These are phyloP conservation scores for Hyaloraphidium curvatum DNA, from an alignment of 192 early-diverging fungal species.

Conservation along the genomic window DNA sequence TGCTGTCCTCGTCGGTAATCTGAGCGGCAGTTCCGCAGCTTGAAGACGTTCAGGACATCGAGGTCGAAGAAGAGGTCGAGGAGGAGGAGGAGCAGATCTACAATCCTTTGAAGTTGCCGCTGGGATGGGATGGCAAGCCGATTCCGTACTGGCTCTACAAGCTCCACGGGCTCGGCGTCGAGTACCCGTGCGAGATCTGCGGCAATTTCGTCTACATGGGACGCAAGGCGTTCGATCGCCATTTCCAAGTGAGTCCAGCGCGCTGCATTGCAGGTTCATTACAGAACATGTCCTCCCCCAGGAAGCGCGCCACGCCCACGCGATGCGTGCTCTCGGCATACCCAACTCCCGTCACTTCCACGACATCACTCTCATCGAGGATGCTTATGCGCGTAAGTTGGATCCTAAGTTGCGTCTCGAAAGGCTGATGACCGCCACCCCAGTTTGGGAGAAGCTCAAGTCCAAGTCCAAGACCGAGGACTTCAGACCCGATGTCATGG, in stretches of 20 bases:
- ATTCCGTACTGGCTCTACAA: constrained; percentile 99
- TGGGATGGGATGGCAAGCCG: constrained; percentile 97
- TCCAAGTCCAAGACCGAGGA: constrained; percentile 35
- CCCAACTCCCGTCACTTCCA: constrained; percentile 80
- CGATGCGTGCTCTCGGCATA: constrained; percentile 80
- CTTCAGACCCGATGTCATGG: constrained; percentile 60
- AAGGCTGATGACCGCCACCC: constrained; percentile 2
- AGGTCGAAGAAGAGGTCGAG: constrained; percentile 29
- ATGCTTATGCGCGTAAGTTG: constrained; percentile 67
- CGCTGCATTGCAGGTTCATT: background rate
- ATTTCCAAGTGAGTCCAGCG: constrained; percentile 45
- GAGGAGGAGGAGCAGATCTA: constrained; percentile 78
- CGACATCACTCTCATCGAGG: constrained; percentile 74
- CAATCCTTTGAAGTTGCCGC: constrained; percentile 84
- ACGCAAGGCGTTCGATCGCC: constrained; percentile 84
- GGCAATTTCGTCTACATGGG: constrained; percentile 90
- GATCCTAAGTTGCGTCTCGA: background rate
- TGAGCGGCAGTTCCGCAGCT: no score
- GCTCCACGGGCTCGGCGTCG: constrained; percentile 82
- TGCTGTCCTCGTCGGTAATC: no score
- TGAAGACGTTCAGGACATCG: constrained; percentile 23
- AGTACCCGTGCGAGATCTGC: constrained; percentile 93
- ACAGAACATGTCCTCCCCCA: constrained; percentile 1
- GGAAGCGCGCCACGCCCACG: constrained; percentile 86
- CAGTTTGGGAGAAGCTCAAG: constrained; percentile 77